Evolutionary conservation across 306 rosid genomes (phyloP), one percentile per base, ranked within the genome.

Genomic region (Castanea sativa): DNA sequence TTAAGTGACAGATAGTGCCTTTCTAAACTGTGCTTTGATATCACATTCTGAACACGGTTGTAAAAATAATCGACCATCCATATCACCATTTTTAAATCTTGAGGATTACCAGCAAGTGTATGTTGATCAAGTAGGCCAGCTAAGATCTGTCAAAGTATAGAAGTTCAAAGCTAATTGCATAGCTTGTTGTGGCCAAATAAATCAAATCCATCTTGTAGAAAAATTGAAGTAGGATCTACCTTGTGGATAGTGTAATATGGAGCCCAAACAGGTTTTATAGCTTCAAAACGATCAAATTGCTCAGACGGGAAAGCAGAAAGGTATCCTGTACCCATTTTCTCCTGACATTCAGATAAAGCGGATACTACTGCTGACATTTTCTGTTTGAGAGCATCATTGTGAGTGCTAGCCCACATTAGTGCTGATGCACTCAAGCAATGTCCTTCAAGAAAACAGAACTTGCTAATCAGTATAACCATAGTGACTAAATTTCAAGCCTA

Each of bases 231-330:
- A 61, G 58, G 32, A 29, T 74, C 49, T 84, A 95, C 99, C 98
- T 95, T 95, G 90, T 95, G 99, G 80, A 95, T 87, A 77, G 99
- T 95, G 87, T 95, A 95, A 79, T 95, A 95, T 57, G 99, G 97
- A 80, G 98, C 99, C 98, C 99, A 95, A n/a, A 84, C 94, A 35
- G 72, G 64, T 63, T 77, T 6, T 52, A 87, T 10, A 56, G 87
- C 92, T 81, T 92, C 99, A 72, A 86, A 75, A 10, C 88, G 89
- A 83, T 95, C 99, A 69, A 95, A 94, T 14, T 57, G 55, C 73
- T 90, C 95, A 0, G 91, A 38, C 7, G 99, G 99, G 82, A 91
- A 95, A 19, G 99, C 98, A 35, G 99, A 95, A 67, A 95, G 95
- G 86, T 95, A 95, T 49, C 99, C 99, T 0, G 86, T 82, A 58